Conservation (phyloP, 2,329 filamentous ascomycete genomes). For the Microsporum canis region DNA sequence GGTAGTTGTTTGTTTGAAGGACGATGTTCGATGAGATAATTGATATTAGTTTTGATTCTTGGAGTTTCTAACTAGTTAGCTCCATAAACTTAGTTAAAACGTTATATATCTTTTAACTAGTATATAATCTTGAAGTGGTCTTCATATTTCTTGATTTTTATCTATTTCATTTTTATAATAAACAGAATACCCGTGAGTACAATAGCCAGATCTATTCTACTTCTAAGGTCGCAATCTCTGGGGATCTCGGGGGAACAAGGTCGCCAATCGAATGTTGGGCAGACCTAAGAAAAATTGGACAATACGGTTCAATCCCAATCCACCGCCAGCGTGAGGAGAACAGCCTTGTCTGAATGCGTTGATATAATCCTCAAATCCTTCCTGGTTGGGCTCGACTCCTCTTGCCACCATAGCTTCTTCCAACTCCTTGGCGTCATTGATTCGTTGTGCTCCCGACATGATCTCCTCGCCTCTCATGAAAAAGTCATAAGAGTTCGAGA, state of each 20-base stretch:
- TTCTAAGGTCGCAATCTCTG: conserved; percentile 39
- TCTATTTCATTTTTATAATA: not conserved
- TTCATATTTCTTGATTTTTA: not conserved
- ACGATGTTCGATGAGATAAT: not conserved
- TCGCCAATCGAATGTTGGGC: conserved; percentile 51
- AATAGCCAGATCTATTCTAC: not conserved
- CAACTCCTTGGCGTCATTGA: conserved; percentile 50
- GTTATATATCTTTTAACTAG: not conserved
- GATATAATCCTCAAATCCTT: conserved; percentile 53
- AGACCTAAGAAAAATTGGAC: conserved; percentile 56
- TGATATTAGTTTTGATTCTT: not conserved
- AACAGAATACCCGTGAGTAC: not conserved
- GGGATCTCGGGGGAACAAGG: conserved; percentile 54
- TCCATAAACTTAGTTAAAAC: not conserved
- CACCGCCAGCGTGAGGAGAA: conserved; percentile 53
- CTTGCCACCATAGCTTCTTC: conserved; percentile 48
- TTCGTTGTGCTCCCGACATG: conserved; percentile 56
- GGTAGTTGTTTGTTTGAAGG: not conserved
- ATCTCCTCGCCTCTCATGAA: conserved; percentile 62
- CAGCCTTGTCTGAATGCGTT: conserved; percentile 54
- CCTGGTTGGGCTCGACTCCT: conserved; percentile 47
- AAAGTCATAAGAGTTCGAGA: conserved; percentile 60
- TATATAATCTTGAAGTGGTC: not conserved
- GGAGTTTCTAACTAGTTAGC: no score
- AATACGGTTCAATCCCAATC: conserved; percentile 54